Percentiles rank a stretch among this genome's conserved stretches.
Conservation (phyloP, 176 grass and related monocot species). For the Oryza australiensis region DNA sequence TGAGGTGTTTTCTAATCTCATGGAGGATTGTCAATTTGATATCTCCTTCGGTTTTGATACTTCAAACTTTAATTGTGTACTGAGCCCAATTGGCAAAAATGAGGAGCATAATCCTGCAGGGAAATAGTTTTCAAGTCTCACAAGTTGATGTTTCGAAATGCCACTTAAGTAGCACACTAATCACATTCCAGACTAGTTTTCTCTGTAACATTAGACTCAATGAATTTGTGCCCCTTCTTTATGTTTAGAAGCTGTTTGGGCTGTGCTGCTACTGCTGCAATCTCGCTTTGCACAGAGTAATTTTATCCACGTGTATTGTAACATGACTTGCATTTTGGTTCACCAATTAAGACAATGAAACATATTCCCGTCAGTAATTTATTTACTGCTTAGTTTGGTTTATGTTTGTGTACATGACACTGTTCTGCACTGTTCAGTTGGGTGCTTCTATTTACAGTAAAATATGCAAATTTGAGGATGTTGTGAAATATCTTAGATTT, state of each 20-base stretch:
- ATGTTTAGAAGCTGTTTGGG: not conserved
- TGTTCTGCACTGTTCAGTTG: not conserved
- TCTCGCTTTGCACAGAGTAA: not conserved
- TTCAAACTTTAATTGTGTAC: not conserved
- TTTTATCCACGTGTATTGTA: not conserved
- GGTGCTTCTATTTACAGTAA: not conserved
- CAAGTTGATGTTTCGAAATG: conserved; percentile 13
- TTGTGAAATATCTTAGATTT: conserved; percentile 22
- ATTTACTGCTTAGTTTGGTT: not conserved
- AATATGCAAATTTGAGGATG: not conserved
- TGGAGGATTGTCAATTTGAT: not conserved
- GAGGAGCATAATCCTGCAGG: not conserved
- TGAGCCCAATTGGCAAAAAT: conserved; percentile 5
- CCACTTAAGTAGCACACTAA: not conserved
- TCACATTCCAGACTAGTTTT: conserved; percentile 21
- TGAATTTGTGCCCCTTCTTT: not conserved
- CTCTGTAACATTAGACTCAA: not conserved
- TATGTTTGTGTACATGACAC: not conserved
- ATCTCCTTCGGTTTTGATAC: not conserved
- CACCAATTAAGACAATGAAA: not conserved
- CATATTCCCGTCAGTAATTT: not conserved
- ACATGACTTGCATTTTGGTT: conserved; percentile 15
- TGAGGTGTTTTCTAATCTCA: not conserved
- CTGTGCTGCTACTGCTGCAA: conserved; percentile 2
- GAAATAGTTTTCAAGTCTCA: not conserved